Base-by-base conservation (phyloP, 1,284 basidiomycete species). In the Paramarasmius palmivorus region DNA sequence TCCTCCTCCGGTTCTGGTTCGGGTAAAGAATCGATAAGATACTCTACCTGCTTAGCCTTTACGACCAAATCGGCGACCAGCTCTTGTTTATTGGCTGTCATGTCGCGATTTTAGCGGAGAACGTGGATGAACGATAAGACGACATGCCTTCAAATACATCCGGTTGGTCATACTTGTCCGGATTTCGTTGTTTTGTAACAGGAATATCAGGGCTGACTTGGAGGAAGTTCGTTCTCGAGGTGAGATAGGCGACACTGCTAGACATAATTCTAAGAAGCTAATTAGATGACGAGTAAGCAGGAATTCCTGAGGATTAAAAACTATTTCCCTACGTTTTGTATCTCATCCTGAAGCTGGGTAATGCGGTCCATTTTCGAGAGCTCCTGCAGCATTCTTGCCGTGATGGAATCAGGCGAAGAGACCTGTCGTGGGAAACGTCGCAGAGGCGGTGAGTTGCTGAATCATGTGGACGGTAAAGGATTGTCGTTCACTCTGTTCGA, bases 41-140 rank as follows among this genome's bases (percentile, higher is more conserved):
- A 86, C 61, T 93, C 87, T 41, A 93, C 80, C 65, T 93, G 90
- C 63, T 93, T 93, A 14, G 90, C 90, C 63, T 93, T 93, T 29
- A 84, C 77, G 40, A 93, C 78, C 38, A 93, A 73, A 61, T 93
- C 91, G 17, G 78, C 75, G 3, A 92, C 88, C 14, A 93, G 82
- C 66, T 93, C 90, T 58, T 81, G 85, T 67, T 87, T 83, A 70
- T 90, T 92, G 7, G 82, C 90, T 92, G 61, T 37, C 45, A 32
- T 17, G 8, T 22, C 6, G 10, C 8, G 35, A 26, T 23, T n/a
- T 34, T 34, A 45, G 39, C 19, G 32, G 44, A 7, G 34, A 17
- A 25, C 42, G 12, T 22, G 26, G 57, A 2, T 46, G 17, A 22
- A 12, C 15, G 9, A 39, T 41, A 47, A 50, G 48, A 20, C 19